Conservation (phyloP, 2,329 filamentous ascomycete species). For the Clonostachys rhizophaga region DNA sequence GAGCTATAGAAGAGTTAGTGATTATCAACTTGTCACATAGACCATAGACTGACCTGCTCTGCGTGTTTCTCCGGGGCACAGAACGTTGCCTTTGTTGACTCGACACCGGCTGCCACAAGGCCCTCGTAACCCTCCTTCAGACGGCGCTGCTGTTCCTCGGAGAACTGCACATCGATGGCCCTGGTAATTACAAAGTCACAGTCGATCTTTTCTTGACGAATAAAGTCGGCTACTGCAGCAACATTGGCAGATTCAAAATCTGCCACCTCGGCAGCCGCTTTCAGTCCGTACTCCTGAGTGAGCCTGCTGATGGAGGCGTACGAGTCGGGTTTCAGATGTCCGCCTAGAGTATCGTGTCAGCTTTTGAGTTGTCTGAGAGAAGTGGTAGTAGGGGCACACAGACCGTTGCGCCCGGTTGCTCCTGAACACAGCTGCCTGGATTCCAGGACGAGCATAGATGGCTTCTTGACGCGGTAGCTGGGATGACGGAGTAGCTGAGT, state of each 20-base stretch:
- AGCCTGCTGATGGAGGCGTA: conserved; percentile 5
- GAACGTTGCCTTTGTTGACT: no score
- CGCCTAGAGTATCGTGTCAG: background rate
- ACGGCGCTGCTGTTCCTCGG: no score
- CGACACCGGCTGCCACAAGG: no score
- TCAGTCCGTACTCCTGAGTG: conserved; percentile 5
- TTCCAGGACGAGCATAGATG: conserved; percentile 15
- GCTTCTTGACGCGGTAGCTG: conserved; percentile 3
- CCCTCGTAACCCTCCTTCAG: no score
- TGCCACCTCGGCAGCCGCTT: conserved; percentile 13
- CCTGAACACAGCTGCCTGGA: conserved; percentile 17
- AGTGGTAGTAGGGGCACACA: background rate
- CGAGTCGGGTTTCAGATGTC: conserved; percentile 6
- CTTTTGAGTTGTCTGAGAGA: background rate
- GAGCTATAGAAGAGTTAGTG: no score
- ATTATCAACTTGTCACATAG: no score
- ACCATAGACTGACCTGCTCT: no score
- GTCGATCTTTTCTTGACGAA: conserved; percentile 14
- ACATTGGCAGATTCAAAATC: conserved; percentile 6
- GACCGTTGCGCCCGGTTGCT: conserved; percentile 11
- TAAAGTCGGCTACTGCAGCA: conserved; percentile 4
- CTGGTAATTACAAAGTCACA: conserved; percentile 33
- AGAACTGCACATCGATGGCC: conserved; percentile 19
- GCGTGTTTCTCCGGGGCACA: no score
- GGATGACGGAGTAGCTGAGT: conserved; percentile 16